These are phyloP conservation scores for Lablab purpureus DNA, from an alignment of 306 rosid genomes.

Conservation along the genomic window DNA sequence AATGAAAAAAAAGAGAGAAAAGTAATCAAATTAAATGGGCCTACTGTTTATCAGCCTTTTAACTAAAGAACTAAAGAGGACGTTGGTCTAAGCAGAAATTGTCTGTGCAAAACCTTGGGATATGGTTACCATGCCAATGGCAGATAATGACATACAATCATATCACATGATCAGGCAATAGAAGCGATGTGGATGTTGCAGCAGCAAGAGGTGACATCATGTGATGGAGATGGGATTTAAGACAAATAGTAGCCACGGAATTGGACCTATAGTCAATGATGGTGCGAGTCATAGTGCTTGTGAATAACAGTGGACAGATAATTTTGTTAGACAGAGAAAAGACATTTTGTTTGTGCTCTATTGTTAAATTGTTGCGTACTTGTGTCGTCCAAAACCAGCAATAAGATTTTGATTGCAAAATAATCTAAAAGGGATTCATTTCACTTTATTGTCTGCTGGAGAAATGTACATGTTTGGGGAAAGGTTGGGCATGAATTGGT, in stretches of 20 bases:
- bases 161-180: neutral
- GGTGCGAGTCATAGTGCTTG: neutral
- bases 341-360: neutral
- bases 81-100: neutral
- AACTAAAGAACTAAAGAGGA: neutral
- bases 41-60: neutral
- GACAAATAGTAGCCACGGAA: neutral
- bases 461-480: neutral
- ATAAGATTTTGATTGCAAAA: neutral
- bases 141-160: neutral
- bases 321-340: neutral
- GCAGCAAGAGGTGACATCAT: neutral
- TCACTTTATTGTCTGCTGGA: conserved; percentile 6
- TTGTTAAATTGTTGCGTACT: neutral
- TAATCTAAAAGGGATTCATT: neutral
- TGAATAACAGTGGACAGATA: neutral
- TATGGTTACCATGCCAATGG: neutral
- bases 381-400: neutral
- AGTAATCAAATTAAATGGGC: neutral
- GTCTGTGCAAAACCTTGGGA: neutral
- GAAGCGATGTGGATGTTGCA: neutral
- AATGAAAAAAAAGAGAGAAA: neutral
- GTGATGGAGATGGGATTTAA: conserved; percentile 7
- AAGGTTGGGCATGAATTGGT: neutral
- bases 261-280: neutral